Conservation (phyloP, 495 filamentous ascomycete genomes). For the Neurospora sp. region DNA sequence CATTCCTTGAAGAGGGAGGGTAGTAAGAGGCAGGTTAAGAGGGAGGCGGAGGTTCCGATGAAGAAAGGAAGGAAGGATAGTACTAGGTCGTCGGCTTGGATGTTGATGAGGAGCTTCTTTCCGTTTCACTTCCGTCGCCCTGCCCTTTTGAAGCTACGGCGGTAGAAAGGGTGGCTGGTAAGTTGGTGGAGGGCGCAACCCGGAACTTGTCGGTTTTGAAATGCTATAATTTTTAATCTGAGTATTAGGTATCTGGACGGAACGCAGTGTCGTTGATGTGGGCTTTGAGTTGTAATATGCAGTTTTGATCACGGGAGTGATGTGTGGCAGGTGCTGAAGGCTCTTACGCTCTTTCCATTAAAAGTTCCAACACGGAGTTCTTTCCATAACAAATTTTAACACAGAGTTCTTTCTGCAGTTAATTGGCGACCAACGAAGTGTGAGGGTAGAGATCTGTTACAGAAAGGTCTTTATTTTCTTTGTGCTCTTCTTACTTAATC, state of each 20-base stretch:
- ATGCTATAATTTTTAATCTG: background rate
- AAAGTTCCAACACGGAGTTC: too few species aligned
- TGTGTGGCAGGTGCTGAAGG: background rate
- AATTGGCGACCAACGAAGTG: background rate
- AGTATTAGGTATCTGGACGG: background rate
- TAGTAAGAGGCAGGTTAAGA: background rate
- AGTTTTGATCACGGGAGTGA: background rate
- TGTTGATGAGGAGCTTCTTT: background rate
- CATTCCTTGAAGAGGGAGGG: background rate
- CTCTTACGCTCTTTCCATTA: background rate
- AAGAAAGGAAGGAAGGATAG: background rate
- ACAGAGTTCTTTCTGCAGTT: background rate
- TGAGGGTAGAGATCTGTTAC: too few species aligned
- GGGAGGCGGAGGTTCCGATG: background rate
- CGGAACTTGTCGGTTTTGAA: background rate
- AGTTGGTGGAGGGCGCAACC: background rate
- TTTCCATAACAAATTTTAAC: too few species aligned
- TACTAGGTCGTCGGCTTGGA: background rate
- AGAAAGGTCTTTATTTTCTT: too few species aligned
- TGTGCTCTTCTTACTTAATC: background rate
- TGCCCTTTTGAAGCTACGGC: background rate
- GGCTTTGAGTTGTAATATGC: background rate
- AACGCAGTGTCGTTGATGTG: background rate
- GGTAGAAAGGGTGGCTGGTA: background rate
- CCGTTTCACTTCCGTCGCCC: background rate